Evolutionary conservation across 2,329 filamentous ascomycete species (phyloP).

Genomic region (Cladobotryum protrusum): DNA sequence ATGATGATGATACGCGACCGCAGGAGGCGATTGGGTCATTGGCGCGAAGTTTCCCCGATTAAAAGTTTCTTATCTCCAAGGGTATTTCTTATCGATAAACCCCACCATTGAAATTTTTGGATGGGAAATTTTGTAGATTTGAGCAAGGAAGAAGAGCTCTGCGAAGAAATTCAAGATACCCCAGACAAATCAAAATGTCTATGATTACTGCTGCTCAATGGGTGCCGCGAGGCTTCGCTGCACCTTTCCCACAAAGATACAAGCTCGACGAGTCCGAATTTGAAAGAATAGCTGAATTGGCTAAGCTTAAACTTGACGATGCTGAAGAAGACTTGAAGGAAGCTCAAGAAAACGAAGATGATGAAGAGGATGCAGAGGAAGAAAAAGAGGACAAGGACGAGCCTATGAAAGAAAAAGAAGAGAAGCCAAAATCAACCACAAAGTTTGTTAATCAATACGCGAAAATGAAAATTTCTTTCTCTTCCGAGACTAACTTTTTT

Average conservation of each 20-base stretch:
- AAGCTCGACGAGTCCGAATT: conserved; percentile 71
- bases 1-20: conserved; percentile 8
- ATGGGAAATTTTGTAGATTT: conserved; percentile 22
- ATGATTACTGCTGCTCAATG: conserved; percentile 74
- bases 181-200: conserved; percentile 43
- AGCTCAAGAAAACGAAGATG: conserved; percentile 46
- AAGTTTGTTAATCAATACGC: conserved; percentile 24
- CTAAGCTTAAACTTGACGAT: conserved; percentile 79
- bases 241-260: conserved; percentile 69
- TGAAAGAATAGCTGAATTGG: conserved; percentile 66
- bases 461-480: background rate
- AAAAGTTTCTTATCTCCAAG: conserved; percentile 16
- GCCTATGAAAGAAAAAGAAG: conserved; percentile 19
- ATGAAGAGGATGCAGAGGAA: conserved; percentile 17
- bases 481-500: conserved; percentile 13
- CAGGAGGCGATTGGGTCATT: background rate
- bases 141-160: conserved; percentile 9
- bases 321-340: conserved; percentile 79
- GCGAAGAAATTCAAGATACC: conserved; percentile 20
- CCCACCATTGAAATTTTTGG: conserved; percentile 32
- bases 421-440: conserved; percentile 29
- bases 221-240: conserved; percentile 71
- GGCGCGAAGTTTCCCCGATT: conserved; percentile 20
- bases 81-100: conserved; percentile 33
- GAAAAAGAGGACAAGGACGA: conserved; percentile 16